phyloP scores from a whole-genome alignment of 75 land plant genomes.

The Cunninghamia lanceolata region DNA sequence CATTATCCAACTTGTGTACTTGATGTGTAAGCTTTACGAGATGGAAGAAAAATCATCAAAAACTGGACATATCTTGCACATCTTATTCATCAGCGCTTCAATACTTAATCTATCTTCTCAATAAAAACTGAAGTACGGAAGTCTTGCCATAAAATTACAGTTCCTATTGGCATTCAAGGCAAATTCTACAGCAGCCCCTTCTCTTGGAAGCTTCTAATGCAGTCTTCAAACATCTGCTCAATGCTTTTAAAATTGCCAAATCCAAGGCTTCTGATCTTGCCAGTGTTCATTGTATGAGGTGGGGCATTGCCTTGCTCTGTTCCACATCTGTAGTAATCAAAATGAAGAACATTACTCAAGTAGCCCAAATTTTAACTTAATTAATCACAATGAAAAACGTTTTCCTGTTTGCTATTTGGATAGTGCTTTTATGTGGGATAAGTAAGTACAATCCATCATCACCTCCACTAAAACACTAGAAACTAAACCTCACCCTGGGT shows the following conservation, averaged over 20 bases:
- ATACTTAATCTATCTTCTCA: too few species aligned
- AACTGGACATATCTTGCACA: too few species aligned
- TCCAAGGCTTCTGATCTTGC: constrained; percentile 66
- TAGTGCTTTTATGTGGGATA: not conserved
- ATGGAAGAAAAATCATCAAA: too few species aligned
- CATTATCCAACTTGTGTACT: too few species aligned
- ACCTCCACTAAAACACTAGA: not conserved
- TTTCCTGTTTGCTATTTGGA: not conserved
- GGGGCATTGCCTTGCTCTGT: constrained; percentile 57
- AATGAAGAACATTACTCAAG: not conserved
- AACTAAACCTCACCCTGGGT: not conserved
- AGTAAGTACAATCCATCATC: not conserved
- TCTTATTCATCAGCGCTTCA: too few species aligned
- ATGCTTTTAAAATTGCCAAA: constrained; percentile 54
- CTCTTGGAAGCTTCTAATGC: constrained; percentile 64
- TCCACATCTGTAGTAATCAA: constrained; percentile 44
- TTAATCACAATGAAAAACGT: not conserved
- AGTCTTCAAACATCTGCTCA: constrained; percentile 86
- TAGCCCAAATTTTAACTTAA: too few species aligned
- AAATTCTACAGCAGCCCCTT: constrained; percentile 43
- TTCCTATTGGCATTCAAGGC: not conserved
- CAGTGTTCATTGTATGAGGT: constrained; percentile 69
- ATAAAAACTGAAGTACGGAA: too few species aligned
- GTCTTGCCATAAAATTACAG: too few species aligned
- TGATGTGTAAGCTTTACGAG: too few species aligned